phyloP scores from a whole-genome alignment of 1,284 basidiomycete genomes.

The Bondarzewia mesenterica region DNA sequence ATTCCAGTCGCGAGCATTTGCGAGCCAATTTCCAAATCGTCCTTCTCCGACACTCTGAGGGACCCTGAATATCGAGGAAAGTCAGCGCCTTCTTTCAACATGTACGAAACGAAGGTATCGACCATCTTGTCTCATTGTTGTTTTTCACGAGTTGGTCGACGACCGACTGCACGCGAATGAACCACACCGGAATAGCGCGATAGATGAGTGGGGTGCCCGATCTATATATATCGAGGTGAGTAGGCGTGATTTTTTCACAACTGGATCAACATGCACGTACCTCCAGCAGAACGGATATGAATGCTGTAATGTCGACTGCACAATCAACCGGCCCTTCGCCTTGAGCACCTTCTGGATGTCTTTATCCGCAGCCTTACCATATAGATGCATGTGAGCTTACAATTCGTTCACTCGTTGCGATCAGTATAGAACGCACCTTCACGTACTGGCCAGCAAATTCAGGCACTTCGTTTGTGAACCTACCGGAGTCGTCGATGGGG shows the following conservation, averaged over 20 bases:
- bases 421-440: conserved; percentile 53
- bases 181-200: conserved; percentile 95
- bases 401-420: neutral
- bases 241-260: conserved; percentile 8
- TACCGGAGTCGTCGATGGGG: conserved; percentile 86
- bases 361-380: conserved; percentile 80
- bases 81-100: neutral
- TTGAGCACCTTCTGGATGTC: conserved; percentile 91
- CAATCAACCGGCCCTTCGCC: conserved; percentile 81
- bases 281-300: conserved; percentile 98
- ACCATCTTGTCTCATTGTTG: conserved; percentile 91
- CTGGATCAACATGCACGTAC: conserved; percentile 31
- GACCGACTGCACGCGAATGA: conserved; percentile 83
- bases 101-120: conserved; percentile 13
- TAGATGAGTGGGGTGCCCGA: conserved; percentile 96
- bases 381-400: neutral
- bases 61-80: conserved; percentile 52
- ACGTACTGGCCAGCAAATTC: conserved; percentile 91
- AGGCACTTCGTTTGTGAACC: conserved; percentile 83
- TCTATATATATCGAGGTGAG: conserved; percentile 29
- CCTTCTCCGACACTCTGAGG: conserved; percentile 87
- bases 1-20: conserved; percentile 98
- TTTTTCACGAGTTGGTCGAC: conserved; percentile 85
- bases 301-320: conserved; percentile 83
- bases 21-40: conserved; percentile 95